phyloP scores from a whole-genome alignment of 169 alveolate species.

The Plasmodium knowlesi region DNA sequence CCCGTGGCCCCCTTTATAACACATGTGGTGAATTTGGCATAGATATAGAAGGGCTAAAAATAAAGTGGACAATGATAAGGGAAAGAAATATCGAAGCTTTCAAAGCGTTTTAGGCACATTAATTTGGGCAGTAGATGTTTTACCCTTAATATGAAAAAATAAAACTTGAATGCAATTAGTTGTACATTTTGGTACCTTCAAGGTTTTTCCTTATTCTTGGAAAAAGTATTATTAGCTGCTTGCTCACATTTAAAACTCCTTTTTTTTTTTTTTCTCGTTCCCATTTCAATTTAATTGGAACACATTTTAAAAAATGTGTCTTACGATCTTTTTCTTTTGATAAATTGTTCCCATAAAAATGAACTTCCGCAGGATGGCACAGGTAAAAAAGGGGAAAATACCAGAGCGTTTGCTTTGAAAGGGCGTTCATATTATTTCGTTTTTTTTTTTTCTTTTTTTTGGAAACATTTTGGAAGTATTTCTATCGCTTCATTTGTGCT shows the following conservation, averaged over 20 bases:
- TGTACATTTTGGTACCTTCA: not conserved
- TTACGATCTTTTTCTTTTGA: not conserved
- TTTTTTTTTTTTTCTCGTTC: not conserved
- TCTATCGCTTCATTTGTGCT: not conserved
- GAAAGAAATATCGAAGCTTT: not conserved
- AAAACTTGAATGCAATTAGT: not conserved
- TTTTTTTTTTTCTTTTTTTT: not conserved
- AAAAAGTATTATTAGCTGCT: constrained; percentile 11
- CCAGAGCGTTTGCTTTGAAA: not conserved
- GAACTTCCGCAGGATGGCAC: constrained; percentile 12
- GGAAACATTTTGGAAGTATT: not conserved
- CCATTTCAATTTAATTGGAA: not conserved
- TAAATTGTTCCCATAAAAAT: constrained; percentile 9
- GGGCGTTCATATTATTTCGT: not conserved
- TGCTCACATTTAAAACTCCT: not conserved
- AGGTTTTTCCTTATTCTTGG: constrained; percentile 13
- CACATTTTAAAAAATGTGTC: constrained; percentile 5
- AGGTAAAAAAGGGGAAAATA: not conserved
- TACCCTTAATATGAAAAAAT: not conserved
- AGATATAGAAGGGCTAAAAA: not conserved
- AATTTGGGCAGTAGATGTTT: not conserved
- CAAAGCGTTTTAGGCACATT: not conserved
- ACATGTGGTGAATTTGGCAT: not conserved
- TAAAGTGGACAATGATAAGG: not conserved
- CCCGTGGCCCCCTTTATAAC: not conserved